Base-by-base conservation (phyloP, 1,284 basidiomycete genomes). In the Malassezia furfur region DNA sequence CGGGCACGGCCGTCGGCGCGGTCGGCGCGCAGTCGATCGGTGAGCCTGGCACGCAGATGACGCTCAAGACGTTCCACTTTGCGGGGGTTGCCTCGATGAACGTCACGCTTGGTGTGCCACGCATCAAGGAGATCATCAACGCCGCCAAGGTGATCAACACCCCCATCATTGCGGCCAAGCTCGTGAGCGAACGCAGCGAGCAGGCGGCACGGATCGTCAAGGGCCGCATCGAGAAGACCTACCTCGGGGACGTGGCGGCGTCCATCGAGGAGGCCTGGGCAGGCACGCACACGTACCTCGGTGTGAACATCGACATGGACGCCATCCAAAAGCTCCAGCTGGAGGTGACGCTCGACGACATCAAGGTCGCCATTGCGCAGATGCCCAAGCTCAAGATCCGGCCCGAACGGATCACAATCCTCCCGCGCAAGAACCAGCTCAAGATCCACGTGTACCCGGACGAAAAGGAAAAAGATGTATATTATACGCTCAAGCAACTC, bases 51-150 rank as follows among this genome's bases (percentile, higher is more conserved):
- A 99, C 94, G 2, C 94, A 99, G 74, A 98, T 99, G 94, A 98
- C 94, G 7, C 78, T 98, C 64, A 99, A 98, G 78, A 98, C 94
- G 59, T 99, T 99, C 84, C 94, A 99, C 80, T 98, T 98, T 78
- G 94, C 94, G 70, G 94, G 94, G 80, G 91, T 99, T 62, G 94
- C 94, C 11, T 94, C 91, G 34, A 99, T 98, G 94, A 98, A 96
- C 78, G 90, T 99, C 65, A 99, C 94, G 1, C 83, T 98, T 38
- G 94, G 94, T 80, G 94, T 98, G 11, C 94, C 94, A 21, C 91
- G 94, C 75, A 98, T 99, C 79, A 98, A 98, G 78, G 94, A 99
- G 77, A 98, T 98, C 68, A 98, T 99, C 80, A 99, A 98, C 67
- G 94, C 91, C 3, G 89, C 93, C 38, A 98, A 96, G 77, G 77